Evolutionary conservation across 192 early-diverging fungal species (phyloP).

Genomic region (Linderina pennispora): DNA sequence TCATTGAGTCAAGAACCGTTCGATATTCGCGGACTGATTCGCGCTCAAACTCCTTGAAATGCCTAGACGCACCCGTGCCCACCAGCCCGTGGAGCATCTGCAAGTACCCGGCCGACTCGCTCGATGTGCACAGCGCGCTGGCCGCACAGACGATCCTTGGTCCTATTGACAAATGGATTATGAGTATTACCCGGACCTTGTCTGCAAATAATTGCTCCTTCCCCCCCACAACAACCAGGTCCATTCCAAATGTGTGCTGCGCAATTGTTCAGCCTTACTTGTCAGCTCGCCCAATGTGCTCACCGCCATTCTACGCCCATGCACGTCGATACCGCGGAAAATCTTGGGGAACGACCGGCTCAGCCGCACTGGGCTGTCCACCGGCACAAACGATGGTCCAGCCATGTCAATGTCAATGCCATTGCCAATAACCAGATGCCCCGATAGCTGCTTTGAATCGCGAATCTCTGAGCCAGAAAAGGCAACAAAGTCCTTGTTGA

Average conservation of each 20-base stretch:
- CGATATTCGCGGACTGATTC: slow-evolving; percentile 23
- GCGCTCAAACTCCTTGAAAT: slow-evolving; percentile 40
- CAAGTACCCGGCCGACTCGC: slow-evolving; percentile 13
- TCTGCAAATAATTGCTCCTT: too few relatives aligned
- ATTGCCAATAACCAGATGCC: slow-evolving; percentile 21
- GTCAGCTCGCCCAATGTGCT: too few relatives aligned
- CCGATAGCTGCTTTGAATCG: slow-evolving; percentile 3
- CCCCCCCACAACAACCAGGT: too few relatives aligned
- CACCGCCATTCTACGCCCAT: too few relatives aligned
- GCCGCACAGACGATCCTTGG: slow-evolving; percentile 13
- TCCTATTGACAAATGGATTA: slow-evolving; percentile 1
- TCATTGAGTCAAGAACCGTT: slow-evolving; percentile 14
- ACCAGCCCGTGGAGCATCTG: slow-evolving; percentile 20
- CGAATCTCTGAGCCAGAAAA: slow-evolving; percentile 8
- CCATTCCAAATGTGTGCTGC: too few relatives aligned
- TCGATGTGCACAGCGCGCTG: slow-evolving; percentile 26
- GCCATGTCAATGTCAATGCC: too few relatives aligned
- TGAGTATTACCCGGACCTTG: too few relatives aligned
- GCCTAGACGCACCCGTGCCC: slow-evolving; percentile 12
- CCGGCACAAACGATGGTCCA: too few relatives aligned
- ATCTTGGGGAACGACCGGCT: slow-evolving; percentile 23
- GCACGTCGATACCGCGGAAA: slow-evolving; percentile 5
- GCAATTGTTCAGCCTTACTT: too few relatives aligned
- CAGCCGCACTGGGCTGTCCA: slow-evolving; percentile 2
- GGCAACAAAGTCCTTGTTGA: slow-evolving; percentile 9